phyloP scores from a whole-genome alignment of 2,329 filamentous ascomycete species.

The Microsporum ferrugineum region DNA sequence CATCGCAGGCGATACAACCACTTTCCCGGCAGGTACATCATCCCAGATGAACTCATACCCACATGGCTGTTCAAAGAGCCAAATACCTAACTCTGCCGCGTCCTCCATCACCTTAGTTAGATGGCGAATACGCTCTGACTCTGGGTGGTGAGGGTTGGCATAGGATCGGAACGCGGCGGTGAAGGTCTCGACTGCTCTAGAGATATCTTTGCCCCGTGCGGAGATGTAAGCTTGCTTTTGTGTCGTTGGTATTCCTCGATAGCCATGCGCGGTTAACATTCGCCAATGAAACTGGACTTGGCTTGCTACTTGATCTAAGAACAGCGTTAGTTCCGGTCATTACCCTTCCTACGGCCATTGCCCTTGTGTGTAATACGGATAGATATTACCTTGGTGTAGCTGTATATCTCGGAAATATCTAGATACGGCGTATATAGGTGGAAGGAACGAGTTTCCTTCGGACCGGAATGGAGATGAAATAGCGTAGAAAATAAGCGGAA shows the following conservation, averaged over 20 bases:
- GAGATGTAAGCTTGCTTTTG: not conserved
- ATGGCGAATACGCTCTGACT: conserved; percentile 15
- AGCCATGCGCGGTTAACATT: conserved; percentile 20
- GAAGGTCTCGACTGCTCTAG: conserved; percentile 10
- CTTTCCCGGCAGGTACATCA: not conserved
- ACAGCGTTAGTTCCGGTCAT: not conserved
- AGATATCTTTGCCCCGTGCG: conserved; percentile 3
- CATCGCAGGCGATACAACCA: conserved; percentile 15
- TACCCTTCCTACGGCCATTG: not conserved
- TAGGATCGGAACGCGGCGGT: conserved; percentile 17
- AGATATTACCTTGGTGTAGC: not conserved
- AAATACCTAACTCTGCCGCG: conserved; percentile 18
- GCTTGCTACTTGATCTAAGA: conserved; percentile 9
- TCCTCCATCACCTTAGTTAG: conserved; percentile 15
- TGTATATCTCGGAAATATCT: not conserved
- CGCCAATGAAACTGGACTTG: conserved; percentile 21
- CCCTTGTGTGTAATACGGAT: too few species aligned
- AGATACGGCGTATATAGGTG: conserved; percentile 2
- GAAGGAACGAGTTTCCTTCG: conserved; percentile 9
- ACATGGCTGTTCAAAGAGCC: conserved; percentile 23
- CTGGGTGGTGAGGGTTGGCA: conserved; percentile 11
- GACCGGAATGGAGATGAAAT: not conserved
- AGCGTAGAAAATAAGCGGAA: conserved; percentile 14
- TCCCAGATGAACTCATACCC: conserved; percentile 15
- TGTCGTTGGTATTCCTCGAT: not conserved